Base-by-base conservation (phyloP, 1,284 basidiomycete genomes). In the Meira miltonrushii region DNA sequence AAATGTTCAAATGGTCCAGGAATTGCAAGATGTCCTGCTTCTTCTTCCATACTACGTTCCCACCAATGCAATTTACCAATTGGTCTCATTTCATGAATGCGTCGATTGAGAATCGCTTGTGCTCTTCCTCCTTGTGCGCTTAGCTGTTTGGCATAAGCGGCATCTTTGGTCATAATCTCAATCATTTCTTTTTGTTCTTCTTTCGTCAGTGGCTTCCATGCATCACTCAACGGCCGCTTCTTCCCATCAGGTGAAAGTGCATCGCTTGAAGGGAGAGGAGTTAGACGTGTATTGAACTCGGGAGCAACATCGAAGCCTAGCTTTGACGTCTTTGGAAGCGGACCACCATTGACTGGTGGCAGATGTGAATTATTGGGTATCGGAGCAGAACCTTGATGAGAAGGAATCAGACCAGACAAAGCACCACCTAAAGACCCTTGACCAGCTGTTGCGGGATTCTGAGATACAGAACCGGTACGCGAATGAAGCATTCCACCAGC, bases 201-300 rank as follows among this genome's bases (percentile, higher is more conserved):
- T 12, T 80, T 78, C 0, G 75, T 71, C 39, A 92, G 79, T 0
- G 82, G 63, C n/a, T 57, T 61, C 69, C 69, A 75, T 10, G 55
- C 21, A 6, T 52, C 50, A 9, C n/a, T 44, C n/a, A 37, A 28
- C n/a, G n/a, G 7, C 9, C 41, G 17, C n/a, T 17, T 40, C 13
- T 53, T 33, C 9, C 33, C 51, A 5, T 49, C 47, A 33, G 47
- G 13, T 13, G 23, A 11, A n/a, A 37, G 17, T 17, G 8, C 44
- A 17, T 81, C 80, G 39, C 19, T 10, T 8, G 85, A 80, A 2
- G 88, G 86, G 1, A 91, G 83, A 55, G 83, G 79, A 9, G 84
- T 83, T 52, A 90, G 82, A 17, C 82, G 82, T 6, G 88, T 90
- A 54, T 85, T 84, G 39, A 82, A 81, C 25, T 84, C 82, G 3